A percentile compares a stretch with the other conserved stretches of the same genome.
These are phyloP conservation scores for Phyllosticta citribraziliensis DNA, from an alignment of 2,329 filamentous ascomycete species.

Conservation along the genomic window DNA sequence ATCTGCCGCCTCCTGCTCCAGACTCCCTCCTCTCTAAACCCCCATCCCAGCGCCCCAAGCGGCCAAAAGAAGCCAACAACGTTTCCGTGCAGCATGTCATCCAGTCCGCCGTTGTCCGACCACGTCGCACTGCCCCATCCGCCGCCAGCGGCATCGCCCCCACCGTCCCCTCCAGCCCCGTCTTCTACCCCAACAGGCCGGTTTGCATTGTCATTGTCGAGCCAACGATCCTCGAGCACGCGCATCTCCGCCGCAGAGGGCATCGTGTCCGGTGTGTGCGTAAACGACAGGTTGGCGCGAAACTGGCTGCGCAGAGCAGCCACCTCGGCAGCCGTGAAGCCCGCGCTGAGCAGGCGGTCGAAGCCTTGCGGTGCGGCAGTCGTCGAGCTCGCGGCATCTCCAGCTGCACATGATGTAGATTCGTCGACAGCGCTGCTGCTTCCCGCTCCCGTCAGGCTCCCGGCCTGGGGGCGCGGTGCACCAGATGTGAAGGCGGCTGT, in stretches of 20 bases:
- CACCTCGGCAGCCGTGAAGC: conserved; percentile 76
- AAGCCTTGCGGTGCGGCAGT: conserved; percentile 66
- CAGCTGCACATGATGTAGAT: not conserved
- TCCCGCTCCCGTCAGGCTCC: conserved; percentile 9
- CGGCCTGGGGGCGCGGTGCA: conserved; percentile 10
- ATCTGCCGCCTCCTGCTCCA: conserved; percentile 78
- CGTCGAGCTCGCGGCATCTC: conserved; percentile 19
- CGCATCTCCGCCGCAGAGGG: conserved; percentile 67
- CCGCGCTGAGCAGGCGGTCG: conserved; percentile 70
- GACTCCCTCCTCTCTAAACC: conserved; percentile 76
- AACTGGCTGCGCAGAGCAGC: conserved; percentile 82
- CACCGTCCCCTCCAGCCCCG: conserved; percentile 23
- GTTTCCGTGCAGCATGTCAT: conserved; percentile 81
- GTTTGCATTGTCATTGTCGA: conserved; percentile 46
- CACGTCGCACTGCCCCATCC: conserved; percentile 44
- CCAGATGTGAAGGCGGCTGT: conserved; percentile 13
- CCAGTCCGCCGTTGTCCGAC: conserved; percentile 54
- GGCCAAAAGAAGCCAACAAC: conserved; percentile 94
- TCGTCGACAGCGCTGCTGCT: conserved; percentile 14
- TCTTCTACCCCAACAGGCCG: conserved; percentile 14
- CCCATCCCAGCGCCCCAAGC: conserved; percentile 73
- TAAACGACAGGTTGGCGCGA: conserved; percentile 68
- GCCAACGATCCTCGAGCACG: conserved; percentile 79
- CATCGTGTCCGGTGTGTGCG: conserved; percentile 82
- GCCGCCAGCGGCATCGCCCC: conserved; percentile 26